Base-by-base conservation (phyloP, 2,329 filamentous ascomycete species). In the Microdochium trichocladiopsis region DNA sequence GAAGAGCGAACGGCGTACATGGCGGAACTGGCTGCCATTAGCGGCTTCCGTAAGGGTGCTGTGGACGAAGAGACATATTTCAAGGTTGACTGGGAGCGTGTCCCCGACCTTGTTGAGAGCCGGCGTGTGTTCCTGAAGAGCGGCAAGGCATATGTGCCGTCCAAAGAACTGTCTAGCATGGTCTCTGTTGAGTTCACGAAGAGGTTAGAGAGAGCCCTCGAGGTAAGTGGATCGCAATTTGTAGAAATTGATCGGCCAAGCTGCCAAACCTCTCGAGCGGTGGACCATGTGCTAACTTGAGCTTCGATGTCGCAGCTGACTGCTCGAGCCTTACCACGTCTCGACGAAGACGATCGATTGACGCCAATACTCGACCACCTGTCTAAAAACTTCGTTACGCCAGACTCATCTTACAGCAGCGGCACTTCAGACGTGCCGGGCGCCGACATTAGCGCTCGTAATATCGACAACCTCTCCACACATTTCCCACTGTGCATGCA, bases 401-500 rank as follows among this genome's bases (percentile, higher is more conserved):
- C 94, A 1, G 93, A 96, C 63, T 84, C 90, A 8, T 82, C 84
- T 12, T 96, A 95, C 72, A 80, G 81, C 4, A 81, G 82, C 59
- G 79, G 83, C 22, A 78, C 84, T 53, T 79, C 79, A 1, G 76
- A 84, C 2, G 77, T 89, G 8, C 75, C 81, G 4, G 89, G 88
- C 11, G 83, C 86, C 16, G 81, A 87, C 52, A 90, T 95, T 58
- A 87, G 83, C 9, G 90, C 91, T 1, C 77, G 82, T 57, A 88
- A 87, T 62, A 83, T 99, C 58, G 91, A 96, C 68, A 77, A 75
- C 23, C 80, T 97, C 3, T 86, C 88, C 2, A 77, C 86, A 53
- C 85, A 93, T 68, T 95, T 95, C 73, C 91, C 91, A 0, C 82
- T 95, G 8, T 97, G 94, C 74, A 97, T 97, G 93, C 87, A 88